Evolutionary conservation across 805 yeast genomes (phyloP).

Genomic region (Myxozyma melibiosi): DNA sequence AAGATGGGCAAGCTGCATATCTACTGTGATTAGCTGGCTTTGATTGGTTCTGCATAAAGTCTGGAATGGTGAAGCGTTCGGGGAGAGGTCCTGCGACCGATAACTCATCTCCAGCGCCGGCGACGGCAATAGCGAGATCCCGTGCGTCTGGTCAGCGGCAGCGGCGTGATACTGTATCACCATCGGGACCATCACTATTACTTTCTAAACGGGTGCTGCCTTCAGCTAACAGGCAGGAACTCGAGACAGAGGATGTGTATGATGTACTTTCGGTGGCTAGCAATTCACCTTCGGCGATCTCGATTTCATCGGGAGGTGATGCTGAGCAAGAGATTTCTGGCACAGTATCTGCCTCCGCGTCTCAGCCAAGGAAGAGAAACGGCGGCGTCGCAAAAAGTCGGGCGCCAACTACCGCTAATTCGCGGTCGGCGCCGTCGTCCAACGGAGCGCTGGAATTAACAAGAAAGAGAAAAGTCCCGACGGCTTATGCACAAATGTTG

Average conservation of each 20-base stretch:
- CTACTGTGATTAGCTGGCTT: neutral
- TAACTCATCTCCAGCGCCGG: too few relatives aligned
- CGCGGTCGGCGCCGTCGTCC: neutral
- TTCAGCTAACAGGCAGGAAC: slow-evolving; percentile 14
- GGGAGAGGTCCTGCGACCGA: neutral
- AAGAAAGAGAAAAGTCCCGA: slow-evolving; percentile 11
- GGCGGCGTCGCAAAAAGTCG: neutral
- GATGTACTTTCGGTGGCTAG: slow-evolving; percentile 21
- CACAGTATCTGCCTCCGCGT: neutral
- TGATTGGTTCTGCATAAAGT: slow-evolving; percentile 4
- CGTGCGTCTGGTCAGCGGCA: neutral
- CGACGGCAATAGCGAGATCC: neutral
- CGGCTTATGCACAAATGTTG: slow-evolving; percentile 27
- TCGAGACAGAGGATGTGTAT: slow-evolving; percentile 24
- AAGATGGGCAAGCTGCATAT: too few relatives aligned
- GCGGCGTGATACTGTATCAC: neutral
- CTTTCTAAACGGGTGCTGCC: neutral
- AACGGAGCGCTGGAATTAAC: neutral
- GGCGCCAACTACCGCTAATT: neutral
- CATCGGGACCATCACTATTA: neutral
- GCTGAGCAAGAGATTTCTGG: neutral
- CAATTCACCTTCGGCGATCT: slow-evolving; percentile 21
- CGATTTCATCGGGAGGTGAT: slow-evolving; percentile 14
- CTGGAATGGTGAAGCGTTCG: neutral
- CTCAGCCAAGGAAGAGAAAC: neutral